phyloP scores from a whole-genome alignment of 306 rosid species.

The Castanospermum australe region DNA sequence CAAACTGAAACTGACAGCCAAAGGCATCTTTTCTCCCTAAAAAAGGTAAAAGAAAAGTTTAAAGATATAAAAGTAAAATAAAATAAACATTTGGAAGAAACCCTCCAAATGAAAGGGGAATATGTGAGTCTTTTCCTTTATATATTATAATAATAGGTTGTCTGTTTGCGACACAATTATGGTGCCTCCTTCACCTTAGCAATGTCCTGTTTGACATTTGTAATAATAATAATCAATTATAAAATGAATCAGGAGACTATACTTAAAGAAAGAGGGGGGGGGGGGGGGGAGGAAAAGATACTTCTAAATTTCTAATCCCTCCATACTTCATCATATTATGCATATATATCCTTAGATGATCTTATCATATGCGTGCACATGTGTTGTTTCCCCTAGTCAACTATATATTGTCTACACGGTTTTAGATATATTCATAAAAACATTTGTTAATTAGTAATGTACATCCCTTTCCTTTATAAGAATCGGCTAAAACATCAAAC shows the following conservation, averaged over 20 bases:
- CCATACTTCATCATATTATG: background rate
- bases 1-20: constrained; percentile 8
- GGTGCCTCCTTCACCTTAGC: constrained; percentile 23
- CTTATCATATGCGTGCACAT: constrained; percentile 35
- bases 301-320: background rate
- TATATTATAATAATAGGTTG: constrained; percentile 15
- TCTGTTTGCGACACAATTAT: constrained; percentile 4
- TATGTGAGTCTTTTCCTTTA: constrained; percentile 1
- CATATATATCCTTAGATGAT: background rate
- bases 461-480: background rate
- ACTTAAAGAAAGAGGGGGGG: background rate
- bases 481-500: background rate
- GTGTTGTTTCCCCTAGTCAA: constrained; percentile 33
- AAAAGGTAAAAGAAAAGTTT: background rate
- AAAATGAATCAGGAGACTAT: background rate
- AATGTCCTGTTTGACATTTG: constrained; percentile 17
- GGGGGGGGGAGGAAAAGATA: background rate
- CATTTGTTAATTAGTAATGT: background rate
- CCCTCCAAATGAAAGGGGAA: constrained; percentile 10
- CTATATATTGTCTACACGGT: background rate
- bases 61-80: background rate
- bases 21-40: background rate
- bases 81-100: background rate
- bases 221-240: constrained; percentile 6
- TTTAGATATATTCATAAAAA: background rate